Evolutionary conservation across 345 rosid species (phyloP).

Genomic region (Lumnitzera racemosa): DNA sequence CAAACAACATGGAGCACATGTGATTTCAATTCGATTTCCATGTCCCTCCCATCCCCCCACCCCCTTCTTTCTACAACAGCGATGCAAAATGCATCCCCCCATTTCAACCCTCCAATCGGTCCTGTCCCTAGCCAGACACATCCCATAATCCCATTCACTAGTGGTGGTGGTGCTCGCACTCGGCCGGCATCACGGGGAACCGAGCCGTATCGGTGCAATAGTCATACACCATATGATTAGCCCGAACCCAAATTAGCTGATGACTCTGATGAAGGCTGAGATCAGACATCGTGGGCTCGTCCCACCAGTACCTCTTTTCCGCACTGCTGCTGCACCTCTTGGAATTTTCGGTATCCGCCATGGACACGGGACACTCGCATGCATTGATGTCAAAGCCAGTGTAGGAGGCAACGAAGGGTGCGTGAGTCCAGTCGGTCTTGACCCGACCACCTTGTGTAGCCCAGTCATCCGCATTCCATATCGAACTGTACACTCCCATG

Average conservation of each 20-base stretch:
- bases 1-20: conserved; percentile 29
- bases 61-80: too few relatives aligned
- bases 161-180: conserved; percentile 93
- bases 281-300: conserved; percentile 67
- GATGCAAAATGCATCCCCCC: not conserved
- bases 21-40: not conserved
- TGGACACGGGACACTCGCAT: conserved; percentile 52
- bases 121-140: too few relatives aligned
- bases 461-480: conserved; percentile 99
- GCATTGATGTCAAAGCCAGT: conserved; percentile 69
- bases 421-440: conserved; percentile 95
- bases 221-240: conserved; percentile 87
- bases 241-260: conserved; percentile 89
- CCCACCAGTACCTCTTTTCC: conserved; percentile 83
- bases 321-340: conserved; percentile 52
- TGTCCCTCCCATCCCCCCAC: too few relatives aligned
- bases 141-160: conserved; percentile 8
- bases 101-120: not conserved
- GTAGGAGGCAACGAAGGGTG: conserved; percentile 88
- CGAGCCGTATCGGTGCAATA: conserved; percentile 66
- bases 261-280: conserved; percentile 83
- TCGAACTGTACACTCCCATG: conserved; percentile 96
- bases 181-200: conserved; percentile 73
- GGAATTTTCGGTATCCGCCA: conserved; percentile 34
- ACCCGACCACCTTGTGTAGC: conserved; percentile 96